Evolutionary conservation across 148 eudicot genomes (phyloP).

Genomic region (Beta vulgaris): DNA sequence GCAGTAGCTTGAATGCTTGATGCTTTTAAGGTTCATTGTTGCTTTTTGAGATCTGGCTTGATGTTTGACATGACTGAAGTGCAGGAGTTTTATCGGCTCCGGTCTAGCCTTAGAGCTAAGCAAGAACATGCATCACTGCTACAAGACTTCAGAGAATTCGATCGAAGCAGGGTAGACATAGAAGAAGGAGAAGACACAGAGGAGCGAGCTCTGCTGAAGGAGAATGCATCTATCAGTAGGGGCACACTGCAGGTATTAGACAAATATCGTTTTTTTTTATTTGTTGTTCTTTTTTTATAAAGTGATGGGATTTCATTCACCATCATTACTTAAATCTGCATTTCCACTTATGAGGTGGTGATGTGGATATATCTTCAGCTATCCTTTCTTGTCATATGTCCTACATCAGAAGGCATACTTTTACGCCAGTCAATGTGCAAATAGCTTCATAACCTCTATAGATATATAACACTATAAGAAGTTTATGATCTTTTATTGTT

Average conservation of each 20-base stretch:
- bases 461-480: neutral
- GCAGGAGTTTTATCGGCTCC: slow-evolving; percentile 90
- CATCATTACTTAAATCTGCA: neutral
- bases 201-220: slow-evolving; percentile 73
- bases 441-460: neutral
- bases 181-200: slow-evolving; percentile 72
- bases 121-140: slow-evolving; percentile 92
- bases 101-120: slow-evolving; percentile 85
- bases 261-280: neutral
- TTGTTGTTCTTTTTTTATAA: neutral
- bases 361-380: neutral
- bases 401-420: neutral
- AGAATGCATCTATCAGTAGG: slow-evolving; percentile 75
- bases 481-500: neutral
- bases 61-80: slow-evolving; percentile 32
- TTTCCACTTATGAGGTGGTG: neutral
- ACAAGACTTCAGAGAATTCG: slow-evolving; percentile 91
- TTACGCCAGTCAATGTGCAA: neutral
- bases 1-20: slow-evolving; percentile 1
- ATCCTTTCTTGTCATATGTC: neutral
- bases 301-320: neutral
- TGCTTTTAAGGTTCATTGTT: neutral
- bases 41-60: slow-evolving; percentile 23
- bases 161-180: slow-evolving; percentile 73
- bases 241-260: slow-evolving; percentile 72